Base-by-base conservation (phyloP, 148 eudicot species). In the Cornus florida region DNA sequence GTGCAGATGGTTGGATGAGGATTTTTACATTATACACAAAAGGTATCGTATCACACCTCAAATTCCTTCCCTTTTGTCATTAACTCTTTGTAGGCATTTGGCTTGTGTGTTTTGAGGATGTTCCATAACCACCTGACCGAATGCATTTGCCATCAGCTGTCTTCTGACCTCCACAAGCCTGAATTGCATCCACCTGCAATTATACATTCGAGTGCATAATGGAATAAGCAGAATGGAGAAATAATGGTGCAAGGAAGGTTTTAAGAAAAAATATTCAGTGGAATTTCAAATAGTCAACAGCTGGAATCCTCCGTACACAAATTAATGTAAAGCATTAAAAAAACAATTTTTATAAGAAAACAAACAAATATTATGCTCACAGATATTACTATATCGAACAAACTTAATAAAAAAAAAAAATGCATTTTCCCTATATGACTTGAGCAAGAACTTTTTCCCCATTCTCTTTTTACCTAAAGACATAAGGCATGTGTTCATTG, bases 81-180 rank as follows among this genome's bases (percentile, higher is more conserved):
- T 69, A 95, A 92, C 90, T 95, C 99, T 77, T 82, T 87, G 75
- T 87, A 95, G 22, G 94, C 93, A 90, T 91, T 90, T 41, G 92
- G 91, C 70, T 95, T 97, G 16, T 92, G 86, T 74, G 78, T 75
- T 88, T 92, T 93, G 28, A 95, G 89, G 68, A 96, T 86, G 70
- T 84, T 90, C 97, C 99, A 95, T 72, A 95, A 65, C 97, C 97
- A 81, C 95, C 97, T 33, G 70, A 81, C 74, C 94, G 86, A 59
- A 46, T 81, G 57, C 97, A 92, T 33, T 79, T 78, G 16, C 95
- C 99, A 84, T 86, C 89, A 76, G 84, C 85, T 75, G 93, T 92
- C 88, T 88, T 93, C 85, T 95, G 99, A 68, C 97, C 99, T 70
- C 97, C 97, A 83, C 99, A 95, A 75, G 95, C 89, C 80, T 92